These are phyloP conservation scores for Phalaenopsis hybrid DNA, from an alignment of 116 monocot species.

Conservation along the genomic window DNA sequence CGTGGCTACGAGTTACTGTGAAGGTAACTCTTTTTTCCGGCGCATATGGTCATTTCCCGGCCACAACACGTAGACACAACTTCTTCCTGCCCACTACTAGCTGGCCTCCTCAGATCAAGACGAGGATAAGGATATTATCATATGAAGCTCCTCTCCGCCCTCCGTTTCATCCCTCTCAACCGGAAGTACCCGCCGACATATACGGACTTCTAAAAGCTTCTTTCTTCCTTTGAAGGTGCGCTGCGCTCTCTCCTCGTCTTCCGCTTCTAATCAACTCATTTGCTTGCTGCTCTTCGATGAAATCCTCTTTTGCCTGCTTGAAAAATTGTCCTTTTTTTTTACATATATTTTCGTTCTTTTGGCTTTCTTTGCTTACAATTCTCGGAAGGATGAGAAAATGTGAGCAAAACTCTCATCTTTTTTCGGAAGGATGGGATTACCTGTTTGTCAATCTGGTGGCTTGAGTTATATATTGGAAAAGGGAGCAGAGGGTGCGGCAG, in stretches of 20 bases:
- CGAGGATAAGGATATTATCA: conserved; percentile 4
- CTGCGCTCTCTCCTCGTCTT: not conserved
- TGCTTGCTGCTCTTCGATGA: not conserved
- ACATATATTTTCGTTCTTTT: not conserved
- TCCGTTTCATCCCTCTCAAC: not conserved
- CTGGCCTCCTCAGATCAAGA: not conserved
- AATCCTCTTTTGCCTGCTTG: not conserved
- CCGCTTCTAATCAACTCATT: not conserved
- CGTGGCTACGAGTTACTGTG: no score
- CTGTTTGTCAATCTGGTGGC: not conserved
- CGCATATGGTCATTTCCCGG: not conserved
- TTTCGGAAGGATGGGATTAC: not conserved
- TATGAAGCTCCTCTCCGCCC: not conserved
- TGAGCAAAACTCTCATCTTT: not conserved
- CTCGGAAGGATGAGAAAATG: not conserved
- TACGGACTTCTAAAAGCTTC: not conserved
- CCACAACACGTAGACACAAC: not conserved
- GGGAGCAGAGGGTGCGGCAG: no score
- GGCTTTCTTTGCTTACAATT: not conserved
- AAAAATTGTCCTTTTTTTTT: not conserved
- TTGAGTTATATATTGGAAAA: no score
- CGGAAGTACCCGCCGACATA: no score
- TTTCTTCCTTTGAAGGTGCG: not conserved
- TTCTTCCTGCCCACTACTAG: not conserved
- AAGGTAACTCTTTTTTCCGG: no score